Evolutionary conservation across 768 basidiomycete genomes (phyloP).

Genomic region (Lactifluus volemus): DNA sequence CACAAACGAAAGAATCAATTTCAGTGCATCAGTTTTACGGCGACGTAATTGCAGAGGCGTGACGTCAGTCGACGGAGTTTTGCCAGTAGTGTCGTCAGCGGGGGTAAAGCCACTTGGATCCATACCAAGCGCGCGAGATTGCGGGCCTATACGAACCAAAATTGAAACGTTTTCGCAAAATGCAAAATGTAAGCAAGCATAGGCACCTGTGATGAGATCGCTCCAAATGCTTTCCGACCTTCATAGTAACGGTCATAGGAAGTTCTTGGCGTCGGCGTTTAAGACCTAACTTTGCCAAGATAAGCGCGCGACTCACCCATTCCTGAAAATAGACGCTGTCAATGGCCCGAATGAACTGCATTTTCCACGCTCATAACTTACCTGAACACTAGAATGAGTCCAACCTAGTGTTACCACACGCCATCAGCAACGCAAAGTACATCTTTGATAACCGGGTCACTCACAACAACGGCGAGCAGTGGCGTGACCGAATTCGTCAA

Average conservation of each 20-base stretch:
- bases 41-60: conserved; percentile 46
- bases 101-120: conserved; percentile 67
- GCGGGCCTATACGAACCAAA: conserved; percentile 37
- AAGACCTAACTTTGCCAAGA: background rate
- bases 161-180: background rate
- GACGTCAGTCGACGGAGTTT: conserved; percentile 37
- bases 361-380: conserved; percentile 27
- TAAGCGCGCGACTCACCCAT: conserved; percentile 37
- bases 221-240: conserved; percentile 76
- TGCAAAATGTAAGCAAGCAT: background rate
- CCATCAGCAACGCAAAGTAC: background rate
- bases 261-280: conserved; percentile 38
- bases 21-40: conserved; percentile 63
- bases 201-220: conserved; percentile 54
- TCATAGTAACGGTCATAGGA: conserved; percentile 87
- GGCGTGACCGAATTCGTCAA: conserved; percentile 83
- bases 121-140: conserved; percentile 73
- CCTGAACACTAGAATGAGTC: conserved; percentile 85
- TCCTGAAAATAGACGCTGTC: conserved; percentile 33
- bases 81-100: conserved; percentile 44
- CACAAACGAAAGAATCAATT: conserved; percentile 60
- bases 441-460: conserved; percentile 21
- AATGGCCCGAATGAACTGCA: background rate
- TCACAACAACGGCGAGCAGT: conserved; percentile 80
- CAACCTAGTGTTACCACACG: conserved; percentile 48